Conservation (phyloP, 306 rosid species). For the Dalbergia cochinchinensis region DNA sequence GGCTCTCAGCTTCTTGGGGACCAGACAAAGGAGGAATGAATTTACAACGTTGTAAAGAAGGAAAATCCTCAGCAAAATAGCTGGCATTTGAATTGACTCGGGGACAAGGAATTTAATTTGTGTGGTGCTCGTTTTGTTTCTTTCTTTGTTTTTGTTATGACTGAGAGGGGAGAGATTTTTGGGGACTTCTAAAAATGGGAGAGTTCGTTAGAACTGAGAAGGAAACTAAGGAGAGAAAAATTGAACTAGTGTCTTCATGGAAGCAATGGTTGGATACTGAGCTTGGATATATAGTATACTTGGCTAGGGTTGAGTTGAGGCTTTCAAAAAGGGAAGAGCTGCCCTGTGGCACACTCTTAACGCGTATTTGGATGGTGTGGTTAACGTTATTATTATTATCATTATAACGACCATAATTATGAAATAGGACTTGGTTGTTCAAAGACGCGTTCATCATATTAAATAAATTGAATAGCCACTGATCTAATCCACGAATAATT, state of each 20-base stretch:
- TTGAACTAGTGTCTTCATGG: too few relatives aligned
- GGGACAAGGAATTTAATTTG: not conserved
- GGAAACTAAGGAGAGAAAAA: too few relatives aligned
- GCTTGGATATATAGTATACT: too few relatives aligned
- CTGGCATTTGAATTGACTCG: constrained; percentile 51
- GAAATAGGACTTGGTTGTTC: constrained; percentile 34
- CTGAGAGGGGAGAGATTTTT: constrained; percentile 37
- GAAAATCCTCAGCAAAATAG: constrained; percentile 59
- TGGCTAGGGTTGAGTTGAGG: not conserved
- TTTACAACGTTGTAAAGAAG: constrained; percentile 62
- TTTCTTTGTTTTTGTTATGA: not conserved
- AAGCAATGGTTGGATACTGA: not conserved
- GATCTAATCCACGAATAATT: not conserved
- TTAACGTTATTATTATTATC: not conserved
- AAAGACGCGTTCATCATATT: constrained; percentile 59
- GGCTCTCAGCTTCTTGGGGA: constrained; percentile 50
- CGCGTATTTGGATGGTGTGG: constrained; percentile 44
- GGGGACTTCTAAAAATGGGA: constrained; percentile 30
- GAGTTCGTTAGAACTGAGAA: not conserved
- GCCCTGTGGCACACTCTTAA: constrained; percentile 1
- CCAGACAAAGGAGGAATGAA: constrained; percentile 54
- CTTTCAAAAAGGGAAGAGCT: constrained; percentile 20
- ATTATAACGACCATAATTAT: not conserved
- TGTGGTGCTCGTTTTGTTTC: constrained; percentile 34
- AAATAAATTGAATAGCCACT: constrained; percentile 12